Base-by-base conservation (phyloP, 1,284 basidiomycete genomes). In the Melampsora abietis-canadensis region DNA sequence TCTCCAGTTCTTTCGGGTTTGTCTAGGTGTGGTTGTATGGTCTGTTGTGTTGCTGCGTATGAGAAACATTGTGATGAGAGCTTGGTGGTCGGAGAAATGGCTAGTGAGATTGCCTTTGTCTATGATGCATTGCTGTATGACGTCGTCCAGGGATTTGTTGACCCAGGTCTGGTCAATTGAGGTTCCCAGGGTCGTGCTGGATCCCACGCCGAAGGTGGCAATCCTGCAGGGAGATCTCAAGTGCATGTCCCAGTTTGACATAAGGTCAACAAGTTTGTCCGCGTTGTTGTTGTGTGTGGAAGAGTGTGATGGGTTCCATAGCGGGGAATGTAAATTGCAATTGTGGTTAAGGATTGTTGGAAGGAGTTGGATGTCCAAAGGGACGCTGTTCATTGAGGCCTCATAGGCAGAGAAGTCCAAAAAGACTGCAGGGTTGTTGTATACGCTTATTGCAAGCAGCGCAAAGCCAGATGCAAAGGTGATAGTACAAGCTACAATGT, bases 21-120 rank as follows among this genome's bases (percentile, higher is more conserved):
- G n/a, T n/a, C n/a, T n/a, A n/a, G n/a, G n/a, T n/a, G n/a, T n/a
- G n/a, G n/a, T n/a, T n/a, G n/a, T n/a, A n/a, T n/a, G n/a, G n/a
- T n/a, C n/a, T n/a, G n/a, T n/a, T n/a, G n/a, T 6, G 17, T 59
- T 7, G 34, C n/a, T 10, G 21, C 4, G 3, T 7, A 12, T 31
- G 27, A 63, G 31, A 4, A 37, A 34, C 19, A n/a, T 24, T 48
- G 67, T 60, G 57, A 27, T 60, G 14, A 63, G 61, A 27, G 68
- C 54, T 37, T 70, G 68, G 30, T 70, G 68, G 21, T 70, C 68
- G 6, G 68, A 70, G 7, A 44, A n/a, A 27, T 70, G 68, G 44
- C 62, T 70, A 47, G 46, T 47, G 10, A 47, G 19, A 19, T 47
- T 47, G 46, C 62, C 31, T 31, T 40, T n/a, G 21, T 14, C 34